Percentiles rank a stretch among this genome's conserved stretches.
Conservation (phyloP, 345 rosid genomes). For the Aquilaria malaccensis region DNA sequence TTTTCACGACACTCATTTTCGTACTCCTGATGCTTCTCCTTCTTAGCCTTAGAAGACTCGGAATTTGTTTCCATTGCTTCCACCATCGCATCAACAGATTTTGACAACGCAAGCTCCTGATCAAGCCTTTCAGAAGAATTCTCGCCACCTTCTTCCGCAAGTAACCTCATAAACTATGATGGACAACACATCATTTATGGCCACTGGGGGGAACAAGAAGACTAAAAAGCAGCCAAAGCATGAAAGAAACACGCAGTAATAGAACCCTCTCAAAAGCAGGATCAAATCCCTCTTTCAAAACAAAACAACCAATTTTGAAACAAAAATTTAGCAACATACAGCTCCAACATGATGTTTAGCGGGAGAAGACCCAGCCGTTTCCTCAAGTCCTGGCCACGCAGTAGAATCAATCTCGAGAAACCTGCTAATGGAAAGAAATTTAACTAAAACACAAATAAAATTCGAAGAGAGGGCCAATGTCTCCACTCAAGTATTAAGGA, state of each 20-base stretch:
- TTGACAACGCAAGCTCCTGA: constrained; percentile 58
- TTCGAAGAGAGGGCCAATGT: not conserved
- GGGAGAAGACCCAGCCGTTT: constrained; percentile 73
- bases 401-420: constrained; percentile 56
- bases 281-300: no score
- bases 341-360: constrained; percentile 79
- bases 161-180: constrained; percentile 64
- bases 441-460: constrained; percentile 1
- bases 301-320: not conserved
- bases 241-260: not conserved
- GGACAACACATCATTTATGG: not conserved
- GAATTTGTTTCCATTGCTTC: constrained; percentile 42
- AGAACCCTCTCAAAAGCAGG: no score
- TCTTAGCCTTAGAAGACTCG: constrained; percentile 45
- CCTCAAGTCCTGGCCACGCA: constrained; percentile 91
- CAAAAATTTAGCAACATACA: constrained; percentile 35
- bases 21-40: constrained; percentile 68
- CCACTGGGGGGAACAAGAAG: no score
- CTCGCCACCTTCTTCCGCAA: constrained; percentile 62
- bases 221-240: no score
- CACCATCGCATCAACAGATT: constrained; percentile 66
- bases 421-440: constrained; percentile 26
- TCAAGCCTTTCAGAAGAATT: constrained; percentile 40
- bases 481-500: not conserved
- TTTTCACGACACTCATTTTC: constrained; percentile 72